Conservation (phyloP, 2,329 filamentous ascomycete species). For the Cytospora piceicola region DNA sequence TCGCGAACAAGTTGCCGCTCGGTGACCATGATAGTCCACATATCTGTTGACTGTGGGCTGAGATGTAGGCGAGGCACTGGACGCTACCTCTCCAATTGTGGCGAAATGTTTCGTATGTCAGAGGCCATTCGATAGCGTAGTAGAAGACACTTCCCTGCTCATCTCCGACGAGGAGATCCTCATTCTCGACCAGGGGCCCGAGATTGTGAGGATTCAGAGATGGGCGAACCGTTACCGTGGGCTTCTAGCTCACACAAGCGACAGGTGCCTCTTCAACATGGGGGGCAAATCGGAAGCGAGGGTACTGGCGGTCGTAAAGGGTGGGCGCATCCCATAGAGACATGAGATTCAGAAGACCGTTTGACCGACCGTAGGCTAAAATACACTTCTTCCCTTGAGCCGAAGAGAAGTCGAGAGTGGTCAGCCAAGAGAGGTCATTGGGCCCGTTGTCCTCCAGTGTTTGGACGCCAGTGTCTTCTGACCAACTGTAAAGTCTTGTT, state of each 20-base stretch:
- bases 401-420: constrained; percentile 90
- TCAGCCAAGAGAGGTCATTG: constrained; percentile 65
- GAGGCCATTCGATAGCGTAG: constrained; percentile 86
- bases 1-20: constrained; percentile 77
- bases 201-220: constrained; percentile 54
- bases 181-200: constrained; percentile 63
- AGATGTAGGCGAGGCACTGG: constrained; percentile 75
- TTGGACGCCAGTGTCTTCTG: constrained; percentile 71
- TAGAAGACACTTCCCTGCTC: constrained; percentile 83
- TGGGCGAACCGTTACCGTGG: constrained; percentile 57
- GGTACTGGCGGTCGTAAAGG: constrained; percentile 29
- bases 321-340: constrained; percentile 64
- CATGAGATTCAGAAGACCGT: constrained; percentile 77
- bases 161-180: constrained; percentile 87
- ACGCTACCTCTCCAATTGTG: constrained; percentile 78
- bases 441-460: constrained; percentile 49
- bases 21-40: constrained; percentile 90
- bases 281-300: constrained; percentile 75
- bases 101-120: constrained; percentile 62
- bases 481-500: constrained; percentile 85
- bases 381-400: constrained; percentile 74
- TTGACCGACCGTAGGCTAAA: constrained; percentile 80
- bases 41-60: constrained; percentile 83
- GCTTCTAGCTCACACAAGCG: constrained; percentile 82
- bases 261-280: constrained; percentile 60